Percentiles rank a stretch among this genome's conserved stretches.
Conservation (phyloP, 192 early-diverging fungal genomes). For the Coemansia sp. region DNA sequence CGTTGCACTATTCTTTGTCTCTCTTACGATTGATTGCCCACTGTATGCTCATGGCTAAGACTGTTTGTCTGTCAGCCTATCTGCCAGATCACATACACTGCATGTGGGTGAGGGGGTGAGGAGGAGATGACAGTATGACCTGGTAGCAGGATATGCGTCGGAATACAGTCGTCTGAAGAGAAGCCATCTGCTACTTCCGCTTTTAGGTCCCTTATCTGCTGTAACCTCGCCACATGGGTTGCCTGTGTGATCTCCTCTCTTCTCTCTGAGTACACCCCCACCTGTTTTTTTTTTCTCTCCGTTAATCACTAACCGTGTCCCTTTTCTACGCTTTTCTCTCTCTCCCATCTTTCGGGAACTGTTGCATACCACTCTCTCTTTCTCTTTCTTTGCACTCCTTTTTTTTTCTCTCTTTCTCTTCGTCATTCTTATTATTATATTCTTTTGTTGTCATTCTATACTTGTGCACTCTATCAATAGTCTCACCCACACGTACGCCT, state of each 20-base stretch:
- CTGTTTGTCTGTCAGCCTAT: neutral
- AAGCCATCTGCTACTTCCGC: neutral
- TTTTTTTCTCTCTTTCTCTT: neutral
- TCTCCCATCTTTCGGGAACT: neutral
- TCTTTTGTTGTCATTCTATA: slow-evolving; percentile 6
- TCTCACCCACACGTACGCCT: neutral
- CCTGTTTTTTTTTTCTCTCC: neutral
- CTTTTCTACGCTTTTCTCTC: slow-evolving; percentile 7
- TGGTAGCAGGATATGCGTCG: neutral
- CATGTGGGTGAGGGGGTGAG: neutral
- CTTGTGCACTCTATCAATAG: slow-evolving; percentile 8
- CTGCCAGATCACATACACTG: slow-evolving; percentile 5
- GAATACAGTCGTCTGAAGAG: slow-evolving; percentile 1
- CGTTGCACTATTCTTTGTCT: neutral
- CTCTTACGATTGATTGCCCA: slow-evolving; percentile 7
- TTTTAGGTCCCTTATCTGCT: neutral
- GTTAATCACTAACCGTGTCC: slow-evolving; percentile 8
- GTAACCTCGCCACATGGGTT: neutral
- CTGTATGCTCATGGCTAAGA: neutral
- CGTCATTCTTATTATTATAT: neutral
- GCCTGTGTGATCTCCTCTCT: neutral
- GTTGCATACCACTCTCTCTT: slow-evolving; percentile 5
- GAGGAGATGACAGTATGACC: neutral
- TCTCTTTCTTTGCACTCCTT: slow-evolving; percentile 1
- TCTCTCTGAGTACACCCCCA: slow-evolving; percentile 2